These are phyloP conservation scores for Eruca vesicaria DNA, from an alignment of 441 rosid genomes.

Conservation along the genomic window DNA sequence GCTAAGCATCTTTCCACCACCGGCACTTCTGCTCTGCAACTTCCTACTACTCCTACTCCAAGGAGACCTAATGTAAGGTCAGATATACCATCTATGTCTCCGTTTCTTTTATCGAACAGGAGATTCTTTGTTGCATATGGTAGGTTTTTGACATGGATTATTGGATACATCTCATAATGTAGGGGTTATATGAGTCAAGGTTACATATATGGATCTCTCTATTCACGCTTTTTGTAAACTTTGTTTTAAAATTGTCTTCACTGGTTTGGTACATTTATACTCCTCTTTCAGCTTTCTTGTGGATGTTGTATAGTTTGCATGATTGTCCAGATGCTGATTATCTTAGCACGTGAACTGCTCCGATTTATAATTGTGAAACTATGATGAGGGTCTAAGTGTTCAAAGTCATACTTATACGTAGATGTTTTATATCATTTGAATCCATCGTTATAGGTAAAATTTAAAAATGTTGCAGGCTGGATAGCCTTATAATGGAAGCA, in stretches of 20 bases:
- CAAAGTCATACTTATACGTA: not conserved
- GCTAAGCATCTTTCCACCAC: slow-evolving; percentile 48
- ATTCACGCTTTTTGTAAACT: not conserved
- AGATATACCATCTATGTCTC: slow-evolving; percentile 16
- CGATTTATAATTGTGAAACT: not conserved
- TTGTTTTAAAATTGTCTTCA: not conserved
- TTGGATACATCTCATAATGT: not conserved
- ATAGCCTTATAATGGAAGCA: slow-evolving; percentile 88
- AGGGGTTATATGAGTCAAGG: not conserved
- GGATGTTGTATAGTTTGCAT: not conserved
- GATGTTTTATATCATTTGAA: not conserved
- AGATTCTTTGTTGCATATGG: not conserved
- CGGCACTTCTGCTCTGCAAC: slow-evolving; percentile 39
- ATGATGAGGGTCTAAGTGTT: not conserved
- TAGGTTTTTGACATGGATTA: not conserved
- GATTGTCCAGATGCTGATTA: not conserved
- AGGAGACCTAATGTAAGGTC: slow-evolving; percentile 74
- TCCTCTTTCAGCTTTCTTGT: not conserved
- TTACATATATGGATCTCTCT: not conserved
- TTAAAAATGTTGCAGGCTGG: slow-evolving; percentile 54
- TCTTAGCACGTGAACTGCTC: not conserved
- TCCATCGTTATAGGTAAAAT: not conserved
- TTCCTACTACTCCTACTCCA: slow-evolving; percentile 43
- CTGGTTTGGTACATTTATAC: not conserved
- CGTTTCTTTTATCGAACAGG: not conserved